Evolutionary conservation across 108 stramenopile genomes (phyloP), one percentile per base, ranked within the genome.

Genomic region (Nitzschia sp.): DNA sequence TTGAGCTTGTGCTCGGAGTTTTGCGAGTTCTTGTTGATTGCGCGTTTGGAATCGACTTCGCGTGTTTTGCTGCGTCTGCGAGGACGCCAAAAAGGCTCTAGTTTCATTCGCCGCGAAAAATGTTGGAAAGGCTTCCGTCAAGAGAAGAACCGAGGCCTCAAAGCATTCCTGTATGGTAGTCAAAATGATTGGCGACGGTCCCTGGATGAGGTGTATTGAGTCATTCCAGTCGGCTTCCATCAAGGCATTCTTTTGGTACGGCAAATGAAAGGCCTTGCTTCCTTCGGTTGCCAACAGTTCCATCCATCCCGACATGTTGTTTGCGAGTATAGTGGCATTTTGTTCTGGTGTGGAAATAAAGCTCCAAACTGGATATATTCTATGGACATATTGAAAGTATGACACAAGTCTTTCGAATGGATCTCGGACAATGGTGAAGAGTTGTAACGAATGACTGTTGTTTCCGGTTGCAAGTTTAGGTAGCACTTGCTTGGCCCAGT

Each of bases 361-460:
- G n/a, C 59, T 46, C 42, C 61, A 45, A 53, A n/a, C 28, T 23
- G 65, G 65, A 54, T 66, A 66, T 11, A 66, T 54, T 30, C 30
- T 9, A n/a, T 65, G 30, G 25, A 58, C 62, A 29, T 70, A 76
- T 25, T 76, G 63, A 71, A 76, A 76, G 25, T 54, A 56, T 2
- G 75, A 76, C 17, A 64, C 61, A 34, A 70, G 28, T 2, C 75
- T 60, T 9, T 76, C 75, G 26, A 63, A 76, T 36, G 75, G 75
- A 17, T 76, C 75, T 36, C 75, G 30, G 21, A 76, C 8, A 25
- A 76, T 76, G 0, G 75, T 70, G 25, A 76, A 64, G 2, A 57
- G 33, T 29, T 42, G 54, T 30, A 75, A 31, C 38, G 70, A 63
- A 13, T 42, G 38, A 13, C 13, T 6, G 38, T 6, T 6, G 9